These are phyloP conservation scores for Neoboletus magnificus DNA, from an alignment of 768 basidiomycete genomes.

Conservation along the genomic window DNA sequence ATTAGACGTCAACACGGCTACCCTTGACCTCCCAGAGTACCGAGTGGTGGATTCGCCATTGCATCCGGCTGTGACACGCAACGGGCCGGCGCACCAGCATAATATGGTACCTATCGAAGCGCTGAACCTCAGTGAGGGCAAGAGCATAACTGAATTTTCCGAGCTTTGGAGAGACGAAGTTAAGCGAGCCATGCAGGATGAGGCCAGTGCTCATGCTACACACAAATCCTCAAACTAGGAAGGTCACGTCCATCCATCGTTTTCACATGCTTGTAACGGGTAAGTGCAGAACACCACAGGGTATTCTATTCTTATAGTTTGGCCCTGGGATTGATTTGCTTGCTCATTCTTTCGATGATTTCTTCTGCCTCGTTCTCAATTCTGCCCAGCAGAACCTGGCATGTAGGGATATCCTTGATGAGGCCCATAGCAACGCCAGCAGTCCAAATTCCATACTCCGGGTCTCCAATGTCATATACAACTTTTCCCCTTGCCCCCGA, in stretches of 20 bases:
- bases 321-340: slow-evolving; percentile 14
- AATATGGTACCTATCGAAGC: slow-evolving; percentile 94
- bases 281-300: background rate
- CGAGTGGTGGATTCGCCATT: slow-evolving; percentile 69
- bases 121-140: slow-evolving; percentile 72
- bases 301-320: slow-evolving; percentile 19
- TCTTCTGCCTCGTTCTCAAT: slow-evolving; percentile 77
- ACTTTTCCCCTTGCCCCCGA: slow-evolving; percentile 63
- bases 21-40: slow-evolving; percentile 38
- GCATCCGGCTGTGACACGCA: slow-evolving; percentile 66
- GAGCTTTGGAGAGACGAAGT: slow-evolving; percentile 59
- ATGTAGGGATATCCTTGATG: slow-evolving; percentile 83
- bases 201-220: background rate
- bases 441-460: slow-evolving; percentile 85
- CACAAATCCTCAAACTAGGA: background rate
- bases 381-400: slow-evolving; percentile 60
- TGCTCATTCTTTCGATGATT: slow-evolving; percentile 50
- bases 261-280: background rate
- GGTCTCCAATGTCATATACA: slow-evolving; percentile 83
- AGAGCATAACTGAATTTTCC: slow-evolving; percentile 70
- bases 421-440: slow-evolving; percentile 64
- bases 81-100: slow-evolving; percentile 73
- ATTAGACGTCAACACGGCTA: background rate
- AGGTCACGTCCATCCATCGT: background rate
- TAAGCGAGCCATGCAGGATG: slow-evolving; percentile 28